Percentiles rank a stretch among this genome's conserved stretches.
Evolutionary conservation across 352 stramenopile genomes (phyloP).

Genomic region (Phytophthora idaei): DNA sequence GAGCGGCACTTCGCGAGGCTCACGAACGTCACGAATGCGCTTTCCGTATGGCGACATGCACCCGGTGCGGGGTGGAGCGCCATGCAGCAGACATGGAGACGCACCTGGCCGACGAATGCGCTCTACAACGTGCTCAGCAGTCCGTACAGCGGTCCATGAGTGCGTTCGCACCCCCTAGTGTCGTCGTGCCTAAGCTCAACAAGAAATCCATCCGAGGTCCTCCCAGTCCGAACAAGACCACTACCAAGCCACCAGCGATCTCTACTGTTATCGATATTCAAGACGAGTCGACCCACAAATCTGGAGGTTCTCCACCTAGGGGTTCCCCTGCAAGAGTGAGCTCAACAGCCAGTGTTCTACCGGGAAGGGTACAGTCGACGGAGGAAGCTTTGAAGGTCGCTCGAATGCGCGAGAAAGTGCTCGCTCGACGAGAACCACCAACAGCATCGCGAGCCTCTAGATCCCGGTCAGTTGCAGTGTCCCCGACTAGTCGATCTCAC

Average conservation of each 20-base stretch:
- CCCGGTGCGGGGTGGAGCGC: slow-evolving; percentile 40
- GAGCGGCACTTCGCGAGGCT: slow-evolving; percentile 46
- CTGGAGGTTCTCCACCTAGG: background rate
- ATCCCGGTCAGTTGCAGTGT: slow-evolving; percentile 1
- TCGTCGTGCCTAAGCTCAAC: slow-evolving; percentile 27
- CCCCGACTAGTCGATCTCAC: slow-evolving; percentile 6
- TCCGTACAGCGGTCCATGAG: slow-evolving; percentile 11
- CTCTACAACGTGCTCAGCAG: slow-evolving; percentile 34
- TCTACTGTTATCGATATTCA: slow-evolving; percentile 10
- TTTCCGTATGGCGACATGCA: slow-evolving; percentile 43
- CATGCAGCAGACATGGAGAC: slow-evolving; percentile 50
- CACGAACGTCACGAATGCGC: slow-evolving; percentile 65
- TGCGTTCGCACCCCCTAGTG: slow-evolving; percentile 12
- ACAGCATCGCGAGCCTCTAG: background rate
- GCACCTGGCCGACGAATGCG: slow-evolving; percentile 51
- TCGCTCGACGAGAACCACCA: slow-evolving; percentile 28
- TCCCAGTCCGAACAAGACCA: slow-evolving; percentile 17
- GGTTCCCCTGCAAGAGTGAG: background rate
- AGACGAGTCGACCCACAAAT: background rate
- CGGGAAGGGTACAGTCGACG: slow-evolving; percentile 12
- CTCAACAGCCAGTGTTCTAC: background rate
- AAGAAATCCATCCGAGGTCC: slow-evolving; percentile 24
- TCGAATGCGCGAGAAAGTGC: slow-evolving; percentile 52
- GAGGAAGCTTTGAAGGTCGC: slow-evolving; percentile 47
- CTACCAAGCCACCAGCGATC: background rate